Conservation (phyloP, 108 stramenopile genomes). For the Pseudonitzschia multistriata region DNA sequence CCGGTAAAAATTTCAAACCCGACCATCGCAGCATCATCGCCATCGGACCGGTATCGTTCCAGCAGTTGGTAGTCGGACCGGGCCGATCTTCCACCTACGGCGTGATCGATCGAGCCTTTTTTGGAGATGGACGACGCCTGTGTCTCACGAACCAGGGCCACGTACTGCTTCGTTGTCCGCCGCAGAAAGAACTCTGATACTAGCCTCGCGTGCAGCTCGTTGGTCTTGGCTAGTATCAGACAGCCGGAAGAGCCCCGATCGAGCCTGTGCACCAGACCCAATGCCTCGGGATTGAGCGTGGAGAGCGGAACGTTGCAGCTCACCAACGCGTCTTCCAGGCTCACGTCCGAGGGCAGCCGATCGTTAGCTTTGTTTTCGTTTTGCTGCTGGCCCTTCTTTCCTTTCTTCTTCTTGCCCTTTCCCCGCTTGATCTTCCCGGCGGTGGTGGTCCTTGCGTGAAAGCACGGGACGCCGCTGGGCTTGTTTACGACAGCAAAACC, state of each 20-base stretch:
- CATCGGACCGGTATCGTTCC: constrained; percentile 13
- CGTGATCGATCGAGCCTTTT: constrained; percentile 29
- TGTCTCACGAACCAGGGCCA: constrained; percentile 41
- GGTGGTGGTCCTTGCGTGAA: constrained; percentile 56
- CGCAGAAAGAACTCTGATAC: constrained; percentile 67
- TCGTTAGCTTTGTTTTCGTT: neutral
- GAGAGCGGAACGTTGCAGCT: constrained; percentile 54
- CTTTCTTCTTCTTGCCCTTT: constrained; percentile 33
- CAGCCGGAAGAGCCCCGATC: constrained; percentile 78
- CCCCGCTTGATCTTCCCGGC: constrained; percentile 51
- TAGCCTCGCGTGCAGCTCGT: constrained; percentile 57
- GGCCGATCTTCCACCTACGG: constrained; percentile 55
- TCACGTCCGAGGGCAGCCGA: constrained; percentile 37
- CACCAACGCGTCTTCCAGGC: constrained; percentile 72
- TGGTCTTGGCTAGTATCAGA: constrained; percentile 67
- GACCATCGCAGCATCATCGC: constrained; percentile 33
- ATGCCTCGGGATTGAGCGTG: constrained; percentile 59
- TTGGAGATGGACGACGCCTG: constrained; percentile 9
- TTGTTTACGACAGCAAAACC: constrained; percentile 62
- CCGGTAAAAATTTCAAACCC: constrained; percentile 65
- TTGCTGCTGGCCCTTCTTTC: neutral
- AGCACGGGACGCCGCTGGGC: constrained; percentile 68
- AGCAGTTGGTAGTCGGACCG: constrained; percentile 40
- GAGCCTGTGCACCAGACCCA: constrained; percentile 75
- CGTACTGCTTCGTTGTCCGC: constrained; percentile 55